Percentiles rank a stretch among this genome's conserved stretches.
Conservation (phyloP, 164 flowering plant genomes). For the Nelumbo lutea region DNA sequence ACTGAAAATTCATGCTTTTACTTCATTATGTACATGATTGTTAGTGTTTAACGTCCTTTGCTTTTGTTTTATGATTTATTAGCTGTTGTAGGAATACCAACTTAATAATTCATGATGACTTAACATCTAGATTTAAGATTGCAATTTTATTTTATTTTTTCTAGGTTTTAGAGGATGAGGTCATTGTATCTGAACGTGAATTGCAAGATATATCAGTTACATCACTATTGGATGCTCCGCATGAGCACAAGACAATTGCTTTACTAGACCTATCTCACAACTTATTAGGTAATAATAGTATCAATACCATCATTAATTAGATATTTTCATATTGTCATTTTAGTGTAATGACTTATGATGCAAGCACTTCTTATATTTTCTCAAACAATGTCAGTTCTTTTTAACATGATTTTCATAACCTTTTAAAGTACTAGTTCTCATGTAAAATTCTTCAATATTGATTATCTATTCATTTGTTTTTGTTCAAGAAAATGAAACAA, state of each 20-base stretch:
- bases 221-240: constrained; percentile 68
- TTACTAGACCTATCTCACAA: constrained; percentile 84
- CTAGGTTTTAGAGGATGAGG: constrained; percentile 91
- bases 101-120: background rate
- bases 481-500: constrained; percentile 72
- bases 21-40: too few species aligned
- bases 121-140: constrained; percentile 4
- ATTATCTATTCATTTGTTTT: background rate
- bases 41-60: background rate
- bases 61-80: background rate
- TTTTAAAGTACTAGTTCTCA: background rate
- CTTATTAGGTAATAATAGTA: constrained; percentile 54
- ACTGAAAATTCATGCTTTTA: too few species aligned
- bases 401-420: background rate
- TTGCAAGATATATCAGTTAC: constrained; percentile 76
- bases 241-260: constrained; percentile 57
- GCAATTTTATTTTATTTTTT: constrained; percentile 6
- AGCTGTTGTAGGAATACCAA: background rate
- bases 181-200: constrained; percentile 70
- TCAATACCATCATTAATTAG: background rate
- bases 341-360: background rate
- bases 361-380: background rate
- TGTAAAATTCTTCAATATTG: background rate
- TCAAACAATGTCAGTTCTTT: background rate
- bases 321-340: background rate